A percentile compares a stretch with the other conserved stretches of the same genome.
These are phyloP conservation scores for Hydrangea macrophylla DNA, from an alignment of 148 eudicot genomes.

Conservation along the genomic window DNA sequence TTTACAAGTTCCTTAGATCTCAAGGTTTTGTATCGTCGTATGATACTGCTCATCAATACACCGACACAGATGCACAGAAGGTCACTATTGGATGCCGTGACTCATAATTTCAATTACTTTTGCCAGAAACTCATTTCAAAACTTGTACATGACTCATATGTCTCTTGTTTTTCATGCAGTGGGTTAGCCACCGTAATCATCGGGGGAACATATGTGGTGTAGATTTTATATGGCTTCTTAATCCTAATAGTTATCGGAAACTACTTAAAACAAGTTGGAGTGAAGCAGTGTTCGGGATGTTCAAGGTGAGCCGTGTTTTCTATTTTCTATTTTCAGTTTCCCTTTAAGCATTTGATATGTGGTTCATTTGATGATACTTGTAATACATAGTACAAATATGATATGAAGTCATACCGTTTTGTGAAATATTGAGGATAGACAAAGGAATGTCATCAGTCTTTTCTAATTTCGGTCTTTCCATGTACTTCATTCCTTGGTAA, in stretches of 20 bases:
- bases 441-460: background rate
- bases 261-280: conserved; percentile 90
- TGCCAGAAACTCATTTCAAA: background rate
- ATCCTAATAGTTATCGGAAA: conserved; percentile 81
- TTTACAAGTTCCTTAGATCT: conserved; percentile 89
- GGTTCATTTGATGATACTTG: background rate
- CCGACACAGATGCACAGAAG: conserved; percentile 94
- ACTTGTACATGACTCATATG: conserved; percentile 8
- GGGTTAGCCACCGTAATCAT: conserved; percentile 99
- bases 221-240: conserved; percentile 99
- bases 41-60: conserved; percentile 98
- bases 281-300: conserved; percentile 90
- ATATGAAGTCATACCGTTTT: background rate
- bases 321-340: background rate
- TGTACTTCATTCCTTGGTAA: conserved; percentile 9
- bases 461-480: conserved; percentile 2
- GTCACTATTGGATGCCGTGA: conserved; percentile 24
- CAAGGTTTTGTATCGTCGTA: conserved; percentile 97
- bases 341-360: background rate
- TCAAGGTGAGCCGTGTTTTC: conserved; percentile 55
- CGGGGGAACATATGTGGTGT: conserved; percentile 96
- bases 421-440: background rate
- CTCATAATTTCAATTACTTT: background rate
- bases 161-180: conserved; percentile 40
- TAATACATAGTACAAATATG: background rate